Evolutionary conservation across 345 rosid species (phyloP).

Genomic region (Nephelium lappaceum): DNA sequence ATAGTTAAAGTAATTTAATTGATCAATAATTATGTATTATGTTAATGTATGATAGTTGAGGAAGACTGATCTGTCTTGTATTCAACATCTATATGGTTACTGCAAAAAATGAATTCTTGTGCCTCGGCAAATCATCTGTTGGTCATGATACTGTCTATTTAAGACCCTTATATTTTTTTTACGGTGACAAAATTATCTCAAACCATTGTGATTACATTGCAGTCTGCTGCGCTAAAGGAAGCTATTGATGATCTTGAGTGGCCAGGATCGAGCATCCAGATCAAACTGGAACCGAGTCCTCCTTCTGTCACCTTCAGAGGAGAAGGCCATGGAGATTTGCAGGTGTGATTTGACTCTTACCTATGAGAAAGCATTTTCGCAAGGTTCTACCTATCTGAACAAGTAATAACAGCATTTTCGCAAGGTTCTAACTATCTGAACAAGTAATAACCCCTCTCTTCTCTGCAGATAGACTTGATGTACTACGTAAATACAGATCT

Average conservation of each 20-base stretch:
- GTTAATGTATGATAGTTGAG: not conserved
- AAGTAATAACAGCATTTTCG: no score
- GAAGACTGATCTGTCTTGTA: not conserved
- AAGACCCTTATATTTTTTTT: not conserved
- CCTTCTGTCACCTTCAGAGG: constrained; percentile 79
- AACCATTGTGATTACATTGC: constrained; percentile 12
- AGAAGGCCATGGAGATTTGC: constrained; percentile 94
- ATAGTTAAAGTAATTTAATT: not conserved
- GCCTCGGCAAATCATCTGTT: not conserved
- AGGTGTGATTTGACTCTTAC: constrained; percentile 49
- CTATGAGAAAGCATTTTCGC: not conserved
- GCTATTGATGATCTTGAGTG: constrained; percentile 95
- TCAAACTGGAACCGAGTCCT: constrained; percentile 63
- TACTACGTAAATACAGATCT: constrained; percentile 82
- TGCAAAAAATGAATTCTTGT: not conserved
- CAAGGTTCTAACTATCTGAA: not conserved
- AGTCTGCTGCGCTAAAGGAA: constrained; percentile 95
- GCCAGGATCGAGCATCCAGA: constrained; percentile 88
- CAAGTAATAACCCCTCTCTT: not conserved
- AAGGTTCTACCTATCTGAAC: not conserved
- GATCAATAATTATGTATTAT: not conserved
- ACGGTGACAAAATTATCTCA: constrained; percentile 8
- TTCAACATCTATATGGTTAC: not conserved
- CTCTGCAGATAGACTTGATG: constrained; percentile 77
- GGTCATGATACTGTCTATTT: not conserved